phyloP scores from a whole-genome alignment of 2,329 filamentous ascomycete species.

The Madurella fahalii region DNA sequence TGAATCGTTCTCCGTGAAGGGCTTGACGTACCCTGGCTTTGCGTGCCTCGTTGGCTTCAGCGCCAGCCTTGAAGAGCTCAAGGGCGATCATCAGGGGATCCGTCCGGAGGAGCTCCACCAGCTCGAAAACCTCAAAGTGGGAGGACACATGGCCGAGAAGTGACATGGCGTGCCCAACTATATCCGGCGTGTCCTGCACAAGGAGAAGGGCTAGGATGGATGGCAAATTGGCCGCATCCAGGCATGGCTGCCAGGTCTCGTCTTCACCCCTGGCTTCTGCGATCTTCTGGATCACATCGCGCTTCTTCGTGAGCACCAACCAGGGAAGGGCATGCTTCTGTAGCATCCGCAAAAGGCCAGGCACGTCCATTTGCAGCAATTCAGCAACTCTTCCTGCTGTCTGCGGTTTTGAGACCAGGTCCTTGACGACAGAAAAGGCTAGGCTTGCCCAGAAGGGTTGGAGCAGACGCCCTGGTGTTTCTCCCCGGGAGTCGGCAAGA shows the following conservation, averaged over 20 bases:
- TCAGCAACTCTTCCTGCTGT: slow-evolving; percentile 77
- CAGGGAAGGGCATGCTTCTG: slow-evolving; percentile 82
- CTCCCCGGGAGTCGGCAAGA: slow-evolving; percentile 61
- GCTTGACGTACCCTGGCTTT: slow-evolving; percentile 51
- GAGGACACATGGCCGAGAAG: slow-evolving; percentile 65
- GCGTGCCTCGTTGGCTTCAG: slow-evolving; percentile 58
- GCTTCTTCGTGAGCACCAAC: slow-evolving; percentile 73
- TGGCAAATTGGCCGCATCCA: slow-evolving; percentile 54
- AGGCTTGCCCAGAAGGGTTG: slow-evolving; percentile 86
- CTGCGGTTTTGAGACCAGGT: slow-evolving; percentile 75
- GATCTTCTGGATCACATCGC: slow-evolving; percentile 75
- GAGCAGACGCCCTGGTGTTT: slow-evolving; percentile 65
- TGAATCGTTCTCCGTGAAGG: neutral
- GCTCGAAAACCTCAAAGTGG: slow-evolving; percentile 61
- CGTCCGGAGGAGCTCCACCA: slow-evolving; percentile 66
- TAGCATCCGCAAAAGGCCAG: slow-evolving; percentile 69
- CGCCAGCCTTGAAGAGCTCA: slow-evolving; percentile 76
- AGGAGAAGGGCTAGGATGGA: slow-evolving; percentile 57
- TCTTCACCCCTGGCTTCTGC: slow-evolving; percentile 70
- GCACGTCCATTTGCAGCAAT: slow-evolving; percentile 69
- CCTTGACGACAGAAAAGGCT: slow-evolving; percentile 76
- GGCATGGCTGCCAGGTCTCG: slow-evolving; percentile 54
- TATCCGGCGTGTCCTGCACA: slow-evolving; percentile 51
- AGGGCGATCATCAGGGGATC: slow-evolving; percentile 74
- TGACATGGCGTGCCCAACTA: slow-evolving; percentile 64